Evolutionary conservation across 2,329 filamentous ascomycete species (phyloP).

Genomic region (Fusarium sp.): DNA sequence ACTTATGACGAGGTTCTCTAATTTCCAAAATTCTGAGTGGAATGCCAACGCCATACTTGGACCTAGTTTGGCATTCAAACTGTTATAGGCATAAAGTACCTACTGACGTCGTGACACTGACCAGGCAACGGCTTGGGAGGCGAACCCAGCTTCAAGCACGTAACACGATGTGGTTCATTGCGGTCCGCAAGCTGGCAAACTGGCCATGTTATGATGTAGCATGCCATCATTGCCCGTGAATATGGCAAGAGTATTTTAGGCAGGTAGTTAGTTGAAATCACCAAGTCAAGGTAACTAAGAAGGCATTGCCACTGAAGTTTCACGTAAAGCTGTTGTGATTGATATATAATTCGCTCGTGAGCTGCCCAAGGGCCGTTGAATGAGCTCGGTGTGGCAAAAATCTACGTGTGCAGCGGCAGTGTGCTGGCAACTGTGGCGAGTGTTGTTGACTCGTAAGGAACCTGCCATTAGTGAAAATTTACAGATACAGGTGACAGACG

Average conservation of each 20-base stretch:
- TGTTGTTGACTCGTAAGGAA: background rate
- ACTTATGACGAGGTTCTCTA: constrained; percentile 13
- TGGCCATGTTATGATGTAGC: background rate
- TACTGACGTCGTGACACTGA: constrained; percentile 4
- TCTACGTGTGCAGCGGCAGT: constrained; percentile 11
- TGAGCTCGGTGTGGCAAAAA: constrained; percentile 18
- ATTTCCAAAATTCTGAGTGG: constrained; percentile 5
- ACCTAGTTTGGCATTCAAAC: background rate
- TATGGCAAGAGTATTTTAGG: background rate
- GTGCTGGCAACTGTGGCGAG: constrained; percentile 27
- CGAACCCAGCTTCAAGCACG: background rate
- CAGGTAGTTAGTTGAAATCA: background rate
- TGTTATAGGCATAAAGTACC: background rate
- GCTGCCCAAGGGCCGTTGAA: background rate
- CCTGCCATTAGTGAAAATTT: background rate
- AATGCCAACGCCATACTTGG: constrained; percentile 1
- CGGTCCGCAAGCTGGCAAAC: background rate
- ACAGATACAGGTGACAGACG: background rate
- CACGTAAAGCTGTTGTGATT: background rate
- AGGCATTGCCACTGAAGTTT: background rate
- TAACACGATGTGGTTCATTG: background rate
- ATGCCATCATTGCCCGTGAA: background rate
- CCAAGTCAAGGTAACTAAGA: background rate
- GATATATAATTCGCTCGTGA: background rate
- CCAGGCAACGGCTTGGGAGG: constrained; percentile 14